Conservation (phyloP, 176 grass and related monocot species). For the Ananas comosus region DNA sequence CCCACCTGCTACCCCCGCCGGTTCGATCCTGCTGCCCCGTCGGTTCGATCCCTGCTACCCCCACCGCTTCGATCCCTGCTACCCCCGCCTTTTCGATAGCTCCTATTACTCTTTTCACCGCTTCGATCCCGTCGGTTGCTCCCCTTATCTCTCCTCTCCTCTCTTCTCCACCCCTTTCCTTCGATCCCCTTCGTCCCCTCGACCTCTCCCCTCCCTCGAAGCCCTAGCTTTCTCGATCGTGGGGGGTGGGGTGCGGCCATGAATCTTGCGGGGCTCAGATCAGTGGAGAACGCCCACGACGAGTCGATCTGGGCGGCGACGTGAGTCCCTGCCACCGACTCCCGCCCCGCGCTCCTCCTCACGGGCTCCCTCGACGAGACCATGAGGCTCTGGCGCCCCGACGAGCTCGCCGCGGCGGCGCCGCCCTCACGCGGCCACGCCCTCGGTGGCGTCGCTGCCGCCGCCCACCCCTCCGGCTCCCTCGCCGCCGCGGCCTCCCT, state of each 20-base stretch:
- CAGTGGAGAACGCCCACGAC: constrained; percentile 63
- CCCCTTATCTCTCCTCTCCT: not conserved
- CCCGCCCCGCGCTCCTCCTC: constrained; percentile 53
- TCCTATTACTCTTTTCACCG: too few species aligned
- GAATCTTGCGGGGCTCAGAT: constrained; percentile 86
- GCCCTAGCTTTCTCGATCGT: too few species aligned
- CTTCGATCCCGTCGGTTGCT: too few species aligned
- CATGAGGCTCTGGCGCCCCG: constrained; percentile 53
- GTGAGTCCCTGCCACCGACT: constrained; percentile 50
- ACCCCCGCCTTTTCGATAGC: too few species aligned
- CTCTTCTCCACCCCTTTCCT: not conserved
- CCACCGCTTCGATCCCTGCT: too few species aligned
- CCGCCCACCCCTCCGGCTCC: constrained; percentile 51
- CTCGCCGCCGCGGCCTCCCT: constrained; percentile 64
- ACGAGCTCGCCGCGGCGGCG: constrained; percentile 44
- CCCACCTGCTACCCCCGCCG: too few species aligned
- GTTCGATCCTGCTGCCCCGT: too few species aligned
- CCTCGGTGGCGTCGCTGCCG: constrained; percentile 61
- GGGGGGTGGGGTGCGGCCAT: constrained; percentile 11
- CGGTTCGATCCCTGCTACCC: too few species aligned
- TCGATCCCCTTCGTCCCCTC: not conserved
- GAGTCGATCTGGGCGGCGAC: constrained; percentile 86
- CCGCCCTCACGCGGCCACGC: constrained; percentile 36
- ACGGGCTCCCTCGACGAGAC: constrained; percentile 82
- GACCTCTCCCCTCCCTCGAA: not conserved